These are phyloP conservation scores for Macadamia tetraphylla DNA, from an alignment of 164 flowering plant species.

Conservation along the genomic window DNA sequence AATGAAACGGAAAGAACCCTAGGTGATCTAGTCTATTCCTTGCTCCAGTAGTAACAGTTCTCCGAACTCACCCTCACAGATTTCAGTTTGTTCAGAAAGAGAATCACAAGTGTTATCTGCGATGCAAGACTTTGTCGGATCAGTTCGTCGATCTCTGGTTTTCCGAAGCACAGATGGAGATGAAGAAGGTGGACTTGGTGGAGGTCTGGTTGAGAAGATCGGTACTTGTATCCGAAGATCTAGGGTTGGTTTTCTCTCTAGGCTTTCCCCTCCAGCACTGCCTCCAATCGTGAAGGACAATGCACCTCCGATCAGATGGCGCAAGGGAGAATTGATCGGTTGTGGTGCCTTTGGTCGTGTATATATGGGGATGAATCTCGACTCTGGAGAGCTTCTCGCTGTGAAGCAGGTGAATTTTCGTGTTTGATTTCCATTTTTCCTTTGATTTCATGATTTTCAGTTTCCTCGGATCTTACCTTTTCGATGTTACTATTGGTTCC, in stretches of 20 bases:
- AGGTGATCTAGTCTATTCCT: neutral
- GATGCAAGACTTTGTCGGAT: slow-evolving; percentile 76
- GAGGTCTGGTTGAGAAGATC: slow-evolving; percentile 63
- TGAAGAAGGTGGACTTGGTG: slow-evolving; percentile 24
- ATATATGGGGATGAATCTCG: slow-evolving; percentile 97
- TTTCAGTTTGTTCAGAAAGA: neutral
- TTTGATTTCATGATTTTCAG: neutral
- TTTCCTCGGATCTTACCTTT: neutral
- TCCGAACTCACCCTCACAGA: neutral
- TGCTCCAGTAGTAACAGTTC: neutral
- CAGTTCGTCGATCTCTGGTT: slow-evolving; percentile 83
- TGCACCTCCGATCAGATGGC: slow-evolving; percentile 68
- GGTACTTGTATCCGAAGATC: slow-evolving; percentile 72
- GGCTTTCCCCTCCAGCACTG: slow-evolving; percentile 25
- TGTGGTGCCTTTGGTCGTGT: slow-evolving; percentile 93
- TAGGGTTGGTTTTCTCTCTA: slow-evolving; percentile 59
- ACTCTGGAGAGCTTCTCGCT: slow-evolving; percentile 97
- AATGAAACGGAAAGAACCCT: slow-evolving; percentile 15
- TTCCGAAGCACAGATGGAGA: slow-evolving; percentile 43
- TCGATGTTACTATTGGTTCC: slow-evolving; percentile 11
- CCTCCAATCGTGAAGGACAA: slow-evolving; percentile 28
- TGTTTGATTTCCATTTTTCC: neutral
- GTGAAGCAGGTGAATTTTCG: slow-evolving; percentile 63
- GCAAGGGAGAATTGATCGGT: slow-evolving; percentile 91
- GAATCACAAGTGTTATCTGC: neutral